phyloP scores from a whole-genome alignment of 345 rosid species.

The Citrus unshiu region DNA sequence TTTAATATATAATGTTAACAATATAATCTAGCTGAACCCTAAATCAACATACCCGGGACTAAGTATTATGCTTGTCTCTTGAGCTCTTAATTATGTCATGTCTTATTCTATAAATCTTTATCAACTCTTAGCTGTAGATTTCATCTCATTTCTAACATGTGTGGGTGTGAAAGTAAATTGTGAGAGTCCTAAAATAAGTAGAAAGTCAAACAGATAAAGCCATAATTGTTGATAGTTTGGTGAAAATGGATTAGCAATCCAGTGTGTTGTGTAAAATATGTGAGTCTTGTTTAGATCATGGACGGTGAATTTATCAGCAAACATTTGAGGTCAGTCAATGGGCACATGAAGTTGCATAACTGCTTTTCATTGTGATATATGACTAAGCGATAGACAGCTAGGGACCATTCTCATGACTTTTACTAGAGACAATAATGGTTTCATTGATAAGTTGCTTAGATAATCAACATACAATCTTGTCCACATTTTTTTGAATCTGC shows the following conservation, averaged over 20 bases:
- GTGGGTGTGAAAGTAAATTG: too few relatives aligned
- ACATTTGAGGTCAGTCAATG: neutral
- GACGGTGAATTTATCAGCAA: neutral
- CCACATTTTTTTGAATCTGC: constrained; percentile 5
- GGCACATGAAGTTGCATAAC: neutral
- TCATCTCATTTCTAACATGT: neutral
- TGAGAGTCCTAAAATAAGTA: too few relatives aligned
- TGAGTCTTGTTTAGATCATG: neutral
- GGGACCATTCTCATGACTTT: neutral
- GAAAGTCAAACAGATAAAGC: too few relatives aligned
- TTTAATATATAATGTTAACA: too few relatives aligned
- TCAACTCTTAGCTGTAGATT: neutral
- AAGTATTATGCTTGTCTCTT: too few relatives aligned
- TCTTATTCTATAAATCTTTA: too few relatives aligned
- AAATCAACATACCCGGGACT: too few relatives aligned
- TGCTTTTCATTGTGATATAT: neutral
- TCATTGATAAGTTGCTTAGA: neutral
- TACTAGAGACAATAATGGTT: neutral
- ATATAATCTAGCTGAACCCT: too few relatives aligned
- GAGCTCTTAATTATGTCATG: too few relatives aligned
- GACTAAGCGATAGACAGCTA: neutral
- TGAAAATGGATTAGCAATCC: too few relatives aligned
- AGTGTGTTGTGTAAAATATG: neutral
- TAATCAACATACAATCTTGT: neutral
- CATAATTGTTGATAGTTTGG: too few relatives aligned